A percentile compares a stretch with the other conserved stretches of the same genome.
phyloP scores from a whole-genome alignment of 2,329 filamentous ascomycete genomes.

The Capronia coronata region DNA sequence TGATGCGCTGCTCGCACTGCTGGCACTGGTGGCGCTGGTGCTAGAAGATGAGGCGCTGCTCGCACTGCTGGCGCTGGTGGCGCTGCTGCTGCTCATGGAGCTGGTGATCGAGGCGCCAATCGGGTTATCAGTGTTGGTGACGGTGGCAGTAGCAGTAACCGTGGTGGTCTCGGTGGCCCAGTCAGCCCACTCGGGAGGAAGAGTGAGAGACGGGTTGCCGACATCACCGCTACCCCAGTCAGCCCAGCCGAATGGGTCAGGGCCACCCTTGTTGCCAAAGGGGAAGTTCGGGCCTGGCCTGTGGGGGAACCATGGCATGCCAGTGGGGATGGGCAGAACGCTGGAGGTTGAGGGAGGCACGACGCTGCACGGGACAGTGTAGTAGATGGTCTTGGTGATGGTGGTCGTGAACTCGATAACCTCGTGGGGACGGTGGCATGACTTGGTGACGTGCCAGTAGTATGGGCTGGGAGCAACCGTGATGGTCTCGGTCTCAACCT shows the following conservation, averaged over 20 bases:
- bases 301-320: slow-evolving; percentile 8
- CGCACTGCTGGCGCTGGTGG: background rate
- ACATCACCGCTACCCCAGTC: slow-evolving; percentile 17
- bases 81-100: background rate
- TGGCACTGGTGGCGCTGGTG: background rate
- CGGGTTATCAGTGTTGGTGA: background rate
- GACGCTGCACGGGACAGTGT: slow-evolving; percentile 13
- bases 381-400: slow-evolving; percentile 22
- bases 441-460: slow-evolving; percentile 16
- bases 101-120: background rate
- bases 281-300: background rate
- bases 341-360: slow-evolving; percentile 14
- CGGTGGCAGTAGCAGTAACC: slow-evolving; percentile 1
- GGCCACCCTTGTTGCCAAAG: background rate
- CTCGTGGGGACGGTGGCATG: slow-evolving; percentile 14
- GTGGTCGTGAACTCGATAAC: slow-evolving; percentile 23
- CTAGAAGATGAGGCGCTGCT: slow-evolving; percentile 1
- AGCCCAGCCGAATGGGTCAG: slow-evolving; percentile 9
- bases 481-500: slow-evolving; percentile 10
- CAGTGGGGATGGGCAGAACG: slow-evolving; percentile 14
- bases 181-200: slow-evolving; percentile 9
- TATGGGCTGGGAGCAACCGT: slow-evolving; percentile 23
- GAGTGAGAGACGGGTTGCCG: slow-evolving; percentile 4
- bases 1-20: slow-evolving; percentile 1
- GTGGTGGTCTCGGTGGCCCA: slow-evolving; percentile 11